Evolutionary conservation across 306 rosid species (phyloP), one percentile per base, ranked within the genome.

Genomic region (Crataegus laevigata): DNA sequence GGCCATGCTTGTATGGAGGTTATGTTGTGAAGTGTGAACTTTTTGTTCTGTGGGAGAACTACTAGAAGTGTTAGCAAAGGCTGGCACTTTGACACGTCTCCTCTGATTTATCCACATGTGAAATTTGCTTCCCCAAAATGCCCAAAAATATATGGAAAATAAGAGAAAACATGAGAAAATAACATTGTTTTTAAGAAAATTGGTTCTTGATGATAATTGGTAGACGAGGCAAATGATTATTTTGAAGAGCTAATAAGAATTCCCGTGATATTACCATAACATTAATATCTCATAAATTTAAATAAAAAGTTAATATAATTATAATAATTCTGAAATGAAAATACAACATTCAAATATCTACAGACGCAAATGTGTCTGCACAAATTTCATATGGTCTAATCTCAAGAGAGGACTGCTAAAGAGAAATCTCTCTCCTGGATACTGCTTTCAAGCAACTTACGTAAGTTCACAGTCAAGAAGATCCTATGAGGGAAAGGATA

Each of bases 1-100:
- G 69, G 89, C 93, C 98, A 91, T 93, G 82, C 67, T 8, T 64
- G 57, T 61, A 69, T 17, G 34, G 55, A 68, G 43, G 69, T 57
- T 77, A 67, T 21, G 71, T 24, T 57, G 73, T 52, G 26, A 18
- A 51, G 42, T 11, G 19, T 43, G 18, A 14, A n/a, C 58, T 58
- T 50, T 71, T 66, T 55, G 68, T 71, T 66, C 77, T 26, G 45
- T 11, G 50, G 28, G 64, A 71, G 69, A 76, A 25, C 70, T 22
- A 69, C 11, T 11, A 13, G 10, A 40, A 65, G 40, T 21, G 45
- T 42, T 75, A 77, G 87, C 87, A 58, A 81, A 50, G 87, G 90
- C 80, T 61, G 73, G 26, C 47, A 52, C 68, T 59, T 11, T n/a
- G 85, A 87, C 90, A 84, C 80, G 83, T 81, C 66, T 73, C 79